Conservation (phyloP, 164 flowering plant genomes). For the Berberis vulgaris region DNA sequence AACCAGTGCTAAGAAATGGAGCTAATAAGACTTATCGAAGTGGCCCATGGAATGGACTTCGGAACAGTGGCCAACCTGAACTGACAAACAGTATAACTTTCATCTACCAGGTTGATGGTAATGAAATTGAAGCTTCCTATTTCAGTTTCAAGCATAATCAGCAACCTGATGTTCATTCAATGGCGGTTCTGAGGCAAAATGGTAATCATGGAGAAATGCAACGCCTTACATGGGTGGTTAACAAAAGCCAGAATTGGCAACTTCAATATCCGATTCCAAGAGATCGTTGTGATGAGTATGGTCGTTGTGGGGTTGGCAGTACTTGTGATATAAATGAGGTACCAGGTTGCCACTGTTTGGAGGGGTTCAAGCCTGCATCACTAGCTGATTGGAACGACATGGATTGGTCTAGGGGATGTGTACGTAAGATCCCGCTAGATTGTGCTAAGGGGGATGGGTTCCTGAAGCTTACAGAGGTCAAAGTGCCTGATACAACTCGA, state of each 20-base stretch:
- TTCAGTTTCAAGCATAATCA: background rate
- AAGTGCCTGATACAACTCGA: background rate
- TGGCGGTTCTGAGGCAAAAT: background rate
- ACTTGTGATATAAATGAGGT: slow-evolving; percentile 1
- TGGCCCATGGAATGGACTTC: slow-evolving; percentile 7
- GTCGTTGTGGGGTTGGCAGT: slow-evolving; percentile 4
- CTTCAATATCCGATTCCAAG: background rate
- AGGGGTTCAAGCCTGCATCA: slow-evolving; percentile 15
- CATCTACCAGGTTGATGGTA: background rate
- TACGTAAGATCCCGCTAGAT: background rate
- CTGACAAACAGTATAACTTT: background rate
- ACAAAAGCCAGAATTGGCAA: background rate
- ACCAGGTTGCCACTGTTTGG: slow-evolving; percentile 12
- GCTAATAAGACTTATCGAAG: background rate
- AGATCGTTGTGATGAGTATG: slow-evolving; percentile 1
- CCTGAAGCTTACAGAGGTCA: background rate
- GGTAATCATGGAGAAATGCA: slow-evolving; percentile 7
- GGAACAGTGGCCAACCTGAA: background rate
- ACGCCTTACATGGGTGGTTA: background rate
- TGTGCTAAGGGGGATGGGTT: slow-evolving; percentile 11
- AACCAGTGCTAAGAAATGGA: background rate
- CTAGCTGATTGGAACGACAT: slow-evolving; percentile 5
- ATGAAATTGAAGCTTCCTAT: slow-evolving; percentile 10
- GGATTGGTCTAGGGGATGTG: slow-evolving; percentile 10
- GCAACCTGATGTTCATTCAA: slow-evolving; percentile 2